A percentile compares a stretch with the other conserved stretches of the same genome.
phyloP scores from a whole-genome alignment of 768 basidiomycete species.

The Leccinum truebloodii region DNA sequence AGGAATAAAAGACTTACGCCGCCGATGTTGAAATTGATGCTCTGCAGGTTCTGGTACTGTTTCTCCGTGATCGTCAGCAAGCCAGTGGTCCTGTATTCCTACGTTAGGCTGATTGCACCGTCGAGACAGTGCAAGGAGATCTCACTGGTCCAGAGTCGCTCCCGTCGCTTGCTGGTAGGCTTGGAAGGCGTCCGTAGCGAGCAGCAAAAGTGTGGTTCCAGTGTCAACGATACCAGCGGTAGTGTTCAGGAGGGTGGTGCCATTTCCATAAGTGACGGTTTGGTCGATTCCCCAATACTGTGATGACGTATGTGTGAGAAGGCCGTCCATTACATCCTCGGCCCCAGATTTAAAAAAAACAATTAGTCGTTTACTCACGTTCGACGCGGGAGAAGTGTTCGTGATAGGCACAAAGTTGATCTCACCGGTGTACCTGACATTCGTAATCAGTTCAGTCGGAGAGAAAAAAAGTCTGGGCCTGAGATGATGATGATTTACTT shows the following conservation, averaged over 20 bases:
- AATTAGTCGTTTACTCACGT: conserved; percentile 18
- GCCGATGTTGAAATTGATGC: conserved; percentile 54
- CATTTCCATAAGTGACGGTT: conserved; percentile 37
- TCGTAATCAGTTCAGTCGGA: background rate
- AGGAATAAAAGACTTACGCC: conserved; percentile 35
- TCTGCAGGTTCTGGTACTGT: conserved; percentile 51
- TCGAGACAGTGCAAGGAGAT: background rate
- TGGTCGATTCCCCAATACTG: conserved; percentile 52
- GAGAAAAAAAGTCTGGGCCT: background rate
- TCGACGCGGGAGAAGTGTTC: conserved; percentile 43
- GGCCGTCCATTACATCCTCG: background rate
- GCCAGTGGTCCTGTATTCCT: conserved; percentile 45
- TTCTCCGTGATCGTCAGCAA: conserved; percentile 51
- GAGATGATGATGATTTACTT: conserved; percentile 34
- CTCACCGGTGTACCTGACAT: conserved; percentile 33
- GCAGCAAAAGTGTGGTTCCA: conserved; percentile 53
- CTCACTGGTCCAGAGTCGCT: conserved; percentile 50
- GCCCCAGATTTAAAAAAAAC: background rate
- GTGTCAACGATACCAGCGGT: conserved; percentile 54
- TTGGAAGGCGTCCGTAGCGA: conserved; percentile 61
- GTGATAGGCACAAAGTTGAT: conserved; percentile 45
- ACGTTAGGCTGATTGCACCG: background rate
- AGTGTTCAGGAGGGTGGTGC: conserved; percentile 33
- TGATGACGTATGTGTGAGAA: conserved; percentile 1
- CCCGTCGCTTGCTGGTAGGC: conserved; percentile 56